Conservation (phyloP, 768 basidiomycete species). For the Mycena rosella region DNA sequence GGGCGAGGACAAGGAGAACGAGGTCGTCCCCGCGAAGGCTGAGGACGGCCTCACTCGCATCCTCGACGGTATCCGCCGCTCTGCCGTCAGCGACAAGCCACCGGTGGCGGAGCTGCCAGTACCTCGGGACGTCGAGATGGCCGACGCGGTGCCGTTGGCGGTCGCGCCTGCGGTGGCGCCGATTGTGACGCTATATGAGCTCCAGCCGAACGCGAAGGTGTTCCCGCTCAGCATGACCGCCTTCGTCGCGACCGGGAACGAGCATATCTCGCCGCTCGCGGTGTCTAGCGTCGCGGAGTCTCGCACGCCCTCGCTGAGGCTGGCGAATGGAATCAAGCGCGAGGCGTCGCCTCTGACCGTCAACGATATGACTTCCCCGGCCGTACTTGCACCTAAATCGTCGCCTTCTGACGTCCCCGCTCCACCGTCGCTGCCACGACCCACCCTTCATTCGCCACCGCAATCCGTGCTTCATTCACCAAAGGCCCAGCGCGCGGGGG, state of each 20-base stretch:
- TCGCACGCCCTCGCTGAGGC: background rate
- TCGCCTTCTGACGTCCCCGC: too few relatives aligned
- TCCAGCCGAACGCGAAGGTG: background rate
- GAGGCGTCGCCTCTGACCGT: background rate
- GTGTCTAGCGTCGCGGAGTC: background rate
- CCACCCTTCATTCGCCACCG: too few relatives aligned
- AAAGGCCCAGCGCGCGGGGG: constrained; percentile 3
- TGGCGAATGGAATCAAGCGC: constrained; percentile 1
- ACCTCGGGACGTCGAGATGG: constrained; percentile 15
- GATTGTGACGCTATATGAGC: background rate
- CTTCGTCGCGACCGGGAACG: constrained; percentile 3
- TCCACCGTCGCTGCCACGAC: too few relatives aligned
- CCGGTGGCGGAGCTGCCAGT: background rate
- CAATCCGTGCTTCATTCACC: too few relatives aligned
- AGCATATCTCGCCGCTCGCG: background rate
- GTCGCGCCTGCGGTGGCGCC: background rate
- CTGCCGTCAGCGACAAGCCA: constrained; percentile 22
- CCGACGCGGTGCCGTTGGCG: background rate
- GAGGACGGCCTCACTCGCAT: constrained; percentile 19
- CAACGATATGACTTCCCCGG: background rate
- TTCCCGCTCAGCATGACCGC: constrained; percentile 11
- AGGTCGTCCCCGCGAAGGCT: constrained; percentile 5
- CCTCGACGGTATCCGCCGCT: constrained; percentile 22
- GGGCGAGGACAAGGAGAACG: constrained; percentile 30
- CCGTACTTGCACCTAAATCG: too few relatives aligned